Conservation (phyloP, 108 stramenopile genomes). For the Pinguiococcus pyrenoidosus region DNA sequence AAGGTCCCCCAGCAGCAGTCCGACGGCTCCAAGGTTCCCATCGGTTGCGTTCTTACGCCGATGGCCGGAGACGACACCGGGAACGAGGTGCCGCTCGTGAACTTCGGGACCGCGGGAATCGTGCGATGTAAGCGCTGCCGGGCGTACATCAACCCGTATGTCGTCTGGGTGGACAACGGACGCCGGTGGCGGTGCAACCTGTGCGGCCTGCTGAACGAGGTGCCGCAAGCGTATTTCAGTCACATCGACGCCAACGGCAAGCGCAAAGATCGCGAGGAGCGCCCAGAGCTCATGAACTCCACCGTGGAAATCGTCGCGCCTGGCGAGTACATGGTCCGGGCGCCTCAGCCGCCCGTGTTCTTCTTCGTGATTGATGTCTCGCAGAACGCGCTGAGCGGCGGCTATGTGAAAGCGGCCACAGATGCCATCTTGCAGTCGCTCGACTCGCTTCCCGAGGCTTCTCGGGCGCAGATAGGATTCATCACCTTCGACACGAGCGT, state of each 20-base stretch:
- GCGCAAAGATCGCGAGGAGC: constrained; percentile 65
- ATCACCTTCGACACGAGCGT: constrained; percentile 82
- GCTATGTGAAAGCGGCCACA: constrained; percentile 63
- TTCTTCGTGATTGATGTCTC: constrained; percentile 93
- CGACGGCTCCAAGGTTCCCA: no score
- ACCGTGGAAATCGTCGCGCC: constrained; percentile 86
- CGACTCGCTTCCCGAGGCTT: constrained; percentile 66
- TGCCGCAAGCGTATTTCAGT: constrained; percentile 78
- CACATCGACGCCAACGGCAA: constrained; percentile 78
- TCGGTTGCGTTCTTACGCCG: no score
- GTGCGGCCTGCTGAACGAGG: constrained; percentile 80
- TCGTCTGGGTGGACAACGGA: constrained; percentile 86
- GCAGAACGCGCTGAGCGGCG: constrained; percentile 60
- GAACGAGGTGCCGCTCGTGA: no score
- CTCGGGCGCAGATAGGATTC: constrained; percentile 46
- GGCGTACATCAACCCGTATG: constrained; percentile 98
- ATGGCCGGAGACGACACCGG: no score
- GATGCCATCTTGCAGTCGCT: constrained; percentile 62
- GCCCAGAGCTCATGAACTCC: constrained; percentile 72
- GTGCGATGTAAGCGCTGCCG: constrained; percentile 92
- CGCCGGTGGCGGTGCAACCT: constrained; percentile 94
- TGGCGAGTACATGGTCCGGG: constrained; percentile 95
- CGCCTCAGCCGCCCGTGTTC: constrained; percentile 89
- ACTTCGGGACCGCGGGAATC: no score
- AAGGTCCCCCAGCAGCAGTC: no score